Base-by-base conservation (phyloP, 2,329 filamentous ascomycete genomes). In the Gliomastix tumulicola region DNA sequence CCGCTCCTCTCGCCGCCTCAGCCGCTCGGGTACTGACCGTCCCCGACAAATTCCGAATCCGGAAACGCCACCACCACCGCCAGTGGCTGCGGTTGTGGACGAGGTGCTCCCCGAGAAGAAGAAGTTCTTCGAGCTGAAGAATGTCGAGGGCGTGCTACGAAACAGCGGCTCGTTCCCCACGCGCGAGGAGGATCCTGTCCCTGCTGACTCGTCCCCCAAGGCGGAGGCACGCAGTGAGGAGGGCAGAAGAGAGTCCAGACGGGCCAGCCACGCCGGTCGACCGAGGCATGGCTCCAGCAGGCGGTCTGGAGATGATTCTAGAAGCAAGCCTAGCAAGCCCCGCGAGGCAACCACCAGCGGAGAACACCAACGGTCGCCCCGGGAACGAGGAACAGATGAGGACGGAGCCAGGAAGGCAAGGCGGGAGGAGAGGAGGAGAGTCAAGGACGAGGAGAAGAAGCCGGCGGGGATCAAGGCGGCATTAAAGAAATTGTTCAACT, bases 51-150 rank as follows among this genome's bases (percentile, higher is more conserved):
- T n/a, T n/a, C n/a, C n/a, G n/a, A n/a, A n/a, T n/a, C n/a, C n/a
- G n/a, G n/a, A n/a, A n/a, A n/a, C n/a, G n/a, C n/a, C n/a, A n/a
- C n/a, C n/a, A n/a, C n/a, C n/a, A n/a, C n/a, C n/a, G n/a, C n/a
- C n/a, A n/a, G n/a, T n/a, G n/a, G n/a, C n/a, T n/a, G n/a, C n/a
- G n/a, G n/a, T n/a, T n/a, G n/a, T n/a, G 9, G 46, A 48, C n/a
- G 22, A 41, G 8, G 21, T 35, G 16, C 40, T 47, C 19, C 50
- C 50, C 1, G 54, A 54, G 38, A 68, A 61, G 54, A 68, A 61
- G 54, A 63, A 51, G 35, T 66, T 66, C 47, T 68, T 69, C 39
- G 56, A 60, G 25, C 45, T 64, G 30, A 66, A 56, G 38, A 54
- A 61, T 21, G 53, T 49, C 9, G 50, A 65, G 41, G 63, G 62